Conservation (phyloP, 225 moss, liverwort and hornwort species). For the Thuidium tamariscinum region DNA sequence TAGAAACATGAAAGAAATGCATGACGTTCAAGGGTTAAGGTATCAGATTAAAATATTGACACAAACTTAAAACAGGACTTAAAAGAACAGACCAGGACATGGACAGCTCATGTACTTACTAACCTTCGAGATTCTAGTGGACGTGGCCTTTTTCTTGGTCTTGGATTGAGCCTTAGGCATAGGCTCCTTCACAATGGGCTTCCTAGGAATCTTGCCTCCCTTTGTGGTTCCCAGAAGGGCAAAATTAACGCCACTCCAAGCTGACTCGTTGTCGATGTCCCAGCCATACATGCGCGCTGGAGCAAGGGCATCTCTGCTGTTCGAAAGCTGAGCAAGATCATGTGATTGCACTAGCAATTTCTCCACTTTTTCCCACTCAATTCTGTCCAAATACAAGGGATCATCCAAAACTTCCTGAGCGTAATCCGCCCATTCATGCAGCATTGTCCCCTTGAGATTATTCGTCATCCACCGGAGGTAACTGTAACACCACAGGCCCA, state of each 20-base stretch:
- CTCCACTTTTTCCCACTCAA: constrained; percentile 97
- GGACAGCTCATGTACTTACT: neutral
- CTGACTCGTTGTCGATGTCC: constrained; percentile 68
- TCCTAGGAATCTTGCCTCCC: constrained; percentile 75
- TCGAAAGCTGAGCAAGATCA: constrained; percentile 42
- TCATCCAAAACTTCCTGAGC: constrained; percentile 79
- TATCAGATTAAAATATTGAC: neutral
- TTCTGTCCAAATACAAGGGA: constrained; percentile 62
- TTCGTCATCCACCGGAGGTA: constrained; percentile 92
- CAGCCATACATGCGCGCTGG: constrained; percentile 77
- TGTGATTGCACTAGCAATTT: constrained; percentile 56
- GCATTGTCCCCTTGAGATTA: constrained; percentile 44
- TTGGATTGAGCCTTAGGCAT: constrained; percentile 4
- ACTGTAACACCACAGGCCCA: constrained; percentile 37
- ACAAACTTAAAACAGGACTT: neutral
- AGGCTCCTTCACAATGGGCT: constrained; percentile 5
- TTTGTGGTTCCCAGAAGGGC: constrained; percentile 64
- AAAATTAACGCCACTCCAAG: constrained; percentile 77
- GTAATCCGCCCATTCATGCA: constrained; percentile 58
- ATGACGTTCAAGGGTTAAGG: neutral
- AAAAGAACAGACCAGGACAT: neutral
- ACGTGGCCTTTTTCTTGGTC: constrained; percentile 7
- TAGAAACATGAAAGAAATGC: neutral
- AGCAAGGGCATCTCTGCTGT: constrained; percentile 51
- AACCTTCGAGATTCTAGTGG: constrained; percentile 20